Conservation (phyloP, 495 filamentous ascomycete genomes). For the Hyaloscypha bicolor region DNA sequence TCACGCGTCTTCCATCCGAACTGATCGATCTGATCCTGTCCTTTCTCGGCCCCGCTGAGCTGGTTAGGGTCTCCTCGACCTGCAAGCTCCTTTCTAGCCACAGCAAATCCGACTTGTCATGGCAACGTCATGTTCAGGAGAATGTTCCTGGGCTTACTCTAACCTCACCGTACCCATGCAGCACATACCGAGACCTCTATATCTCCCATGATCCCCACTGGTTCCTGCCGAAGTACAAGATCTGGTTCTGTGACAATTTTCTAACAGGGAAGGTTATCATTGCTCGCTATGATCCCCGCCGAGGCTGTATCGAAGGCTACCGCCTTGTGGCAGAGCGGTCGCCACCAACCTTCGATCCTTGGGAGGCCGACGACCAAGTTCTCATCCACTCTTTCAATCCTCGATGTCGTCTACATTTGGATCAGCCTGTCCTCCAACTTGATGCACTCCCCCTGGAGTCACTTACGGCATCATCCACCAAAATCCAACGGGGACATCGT, state of each 20-base stretch:
- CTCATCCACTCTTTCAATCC: conserved; percentile 77
- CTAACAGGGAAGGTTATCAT: conserved; percentile 71
- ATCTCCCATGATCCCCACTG: conserved; percentile 75
- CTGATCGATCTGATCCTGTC: conserved; percentile 62
- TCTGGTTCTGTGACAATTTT: conserved; percentile 84
- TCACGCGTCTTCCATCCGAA: conserved; percentile 62
- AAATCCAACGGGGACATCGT: conserved; percentile 20
- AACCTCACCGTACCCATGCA: conserved; percentile 55
- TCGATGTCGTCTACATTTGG: conserved; percentile 64
- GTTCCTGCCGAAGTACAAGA: conserved; percentile 76
- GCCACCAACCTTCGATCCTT: conserved; percentile 53
- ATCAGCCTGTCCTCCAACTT: conserved; percentile 69
- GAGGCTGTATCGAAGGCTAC: conserved; percentile 80
- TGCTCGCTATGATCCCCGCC: conserved; percentile 68
- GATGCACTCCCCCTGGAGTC: conserved; percentile 25
- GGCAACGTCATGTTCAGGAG: conserved; percentile 63
- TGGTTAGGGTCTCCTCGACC: conserved; percentile 54
- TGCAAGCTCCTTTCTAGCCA: conserved; percentile 56
- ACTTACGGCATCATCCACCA: background rate
- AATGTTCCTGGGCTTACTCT: conserved; percentile 60
- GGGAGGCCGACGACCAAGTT: conserved; percentile 67
- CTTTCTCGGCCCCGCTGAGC: conserved; percentile 59
- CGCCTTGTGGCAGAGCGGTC: conserved; percentile 67
- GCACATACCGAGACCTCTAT: conserved; percentile 69
- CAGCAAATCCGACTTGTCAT: conserved; percentile 58